Percentiles rank a stretch among this genome's conserved stretches.
These are phyloP conservation scores for Clitopilus passeckerianus DNA, from an alignment of 768 basidiomycete genomes.

Conservation along the genomic window DNA sequence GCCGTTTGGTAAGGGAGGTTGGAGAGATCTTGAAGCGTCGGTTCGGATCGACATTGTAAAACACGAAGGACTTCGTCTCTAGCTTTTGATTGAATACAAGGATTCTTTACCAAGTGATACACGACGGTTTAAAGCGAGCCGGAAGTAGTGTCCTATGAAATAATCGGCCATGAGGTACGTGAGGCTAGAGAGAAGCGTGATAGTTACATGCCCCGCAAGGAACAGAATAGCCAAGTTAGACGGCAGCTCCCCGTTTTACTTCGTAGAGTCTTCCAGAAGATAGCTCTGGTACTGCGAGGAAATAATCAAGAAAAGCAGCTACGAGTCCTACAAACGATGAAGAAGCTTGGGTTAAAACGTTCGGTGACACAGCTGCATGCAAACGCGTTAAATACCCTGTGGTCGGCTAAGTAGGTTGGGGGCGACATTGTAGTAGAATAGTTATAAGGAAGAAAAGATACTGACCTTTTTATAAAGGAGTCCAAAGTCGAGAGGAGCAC, in stretches of 20 bases:
- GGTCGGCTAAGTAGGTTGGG: too few species aligned
- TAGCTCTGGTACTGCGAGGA: too few species aligned
- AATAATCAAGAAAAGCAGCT: too few species aligned
- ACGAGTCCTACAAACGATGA: too few species aligned
- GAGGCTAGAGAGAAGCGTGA: conserved; percentile 2
- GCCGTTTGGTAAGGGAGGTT: conserved; percentile 26
- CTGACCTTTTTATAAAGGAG: too few species aligned
- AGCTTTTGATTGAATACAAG: conserved; percentile 27
- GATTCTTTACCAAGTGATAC: conserved; percentile 31
- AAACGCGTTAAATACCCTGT: too few species aligned
- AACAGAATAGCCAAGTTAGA: conserved; percentile 33
- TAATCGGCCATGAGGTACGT: not conserved
- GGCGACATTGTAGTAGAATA: too few species aligned
- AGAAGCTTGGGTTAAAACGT: too few species aligned
- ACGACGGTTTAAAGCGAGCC: conserved; percentile 30
- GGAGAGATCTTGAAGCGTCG: conserved; percentile 21
- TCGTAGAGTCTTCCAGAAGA: conserved; percentile 24
- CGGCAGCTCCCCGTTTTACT: conserved; percentile 27
- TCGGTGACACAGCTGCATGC: too few species aligned
- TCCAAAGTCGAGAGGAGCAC: too few species aligned
- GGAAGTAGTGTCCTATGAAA: conserved; percentile 29
- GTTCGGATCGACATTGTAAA: conserved; percentile 21
- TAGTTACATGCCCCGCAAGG: conserved; percentile 31
- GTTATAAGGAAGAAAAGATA: too few species aligned
- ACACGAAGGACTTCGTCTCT: conserved; percentile 30